Evolutionary conservation across 2,329 filamentous ascomycete genomes (phyloP), one percentile per base, ranked within the genome.

Genomic region (Apiospora koreana): DNA sequence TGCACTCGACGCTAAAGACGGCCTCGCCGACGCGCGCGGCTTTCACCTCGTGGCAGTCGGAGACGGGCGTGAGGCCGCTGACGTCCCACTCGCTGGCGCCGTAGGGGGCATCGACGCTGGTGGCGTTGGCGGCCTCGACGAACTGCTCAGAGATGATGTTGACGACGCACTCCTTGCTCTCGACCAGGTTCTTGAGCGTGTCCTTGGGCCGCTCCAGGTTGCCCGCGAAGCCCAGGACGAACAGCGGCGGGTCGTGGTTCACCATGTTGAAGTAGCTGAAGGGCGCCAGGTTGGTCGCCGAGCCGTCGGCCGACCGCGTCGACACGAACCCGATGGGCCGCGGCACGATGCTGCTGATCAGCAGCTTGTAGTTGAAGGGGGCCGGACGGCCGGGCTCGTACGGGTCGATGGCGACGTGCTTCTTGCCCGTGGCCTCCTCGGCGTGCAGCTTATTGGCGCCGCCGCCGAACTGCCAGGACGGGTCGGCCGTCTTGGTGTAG

Each of bases 61-160:
- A 83, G 0, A 87, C 90, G 0, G 93, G 91, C 7, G 92, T 93
- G 73, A 98, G 83, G 0, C 95, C 95, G 41, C 88, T 89, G 35
- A 96, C 82, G 1, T 87, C 86, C 94, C 94, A 98, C 81, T 98
- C 95, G 0, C 89, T 92, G 0, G 88, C 83, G 0, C 92, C 93
- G 72, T 90, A 90, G 0, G 95, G 95, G 0, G 93, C 88, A 80
- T 97, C 93, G 76, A 97, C 89, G 65, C 87, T 87, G 3, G 92
- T 89, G n/a, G 90, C 86, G 81, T 98, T 98, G 65, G 94, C 95
- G 0, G 95, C 95, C 84, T 98, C 95, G 77, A 96, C 78, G 78
- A 91, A 97, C 78, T 91, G 88, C 83, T 97, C 94, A 10, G 88
- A 90, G 77, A 98, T 93, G 77, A 97, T 93, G 83, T 96, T 97